Evolutionary conservation across 371 early-diverging fungal species (phyloP).

Genomic region (Blastocladiella emersonii): DNA sequence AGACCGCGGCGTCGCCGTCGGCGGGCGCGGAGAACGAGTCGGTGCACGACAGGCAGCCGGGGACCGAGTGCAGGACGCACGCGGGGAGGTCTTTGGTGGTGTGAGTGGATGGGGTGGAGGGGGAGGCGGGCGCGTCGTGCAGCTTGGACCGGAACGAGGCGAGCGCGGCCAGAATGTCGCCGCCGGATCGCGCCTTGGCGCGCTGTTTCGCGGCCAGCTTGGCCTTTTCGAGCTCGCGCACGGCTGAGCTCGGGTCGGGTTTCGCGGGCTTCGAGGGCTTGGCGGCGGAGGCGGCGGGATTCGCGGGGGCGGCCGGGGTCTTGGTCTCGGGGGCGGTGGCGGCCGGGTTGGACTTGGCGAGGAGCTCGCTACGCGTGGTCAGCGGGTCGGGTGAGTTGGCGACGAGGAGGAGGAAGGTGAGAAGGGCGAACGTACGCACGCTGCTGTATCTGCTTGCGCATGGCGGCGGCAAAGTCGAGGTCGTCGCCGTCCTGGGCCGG

Average conservation of each 20-base stretch:
- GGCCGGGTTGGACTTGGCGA: too few relatives aligned
- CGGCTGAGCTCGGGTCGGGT: neutral
- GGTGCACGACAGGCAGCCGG: conserved; percentile 49
- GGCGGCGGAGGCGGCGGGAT: neutral
- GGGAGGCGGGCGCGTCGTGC: neutral
- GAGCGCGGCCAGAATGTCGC: neutral
- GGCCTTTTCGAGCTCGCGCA: neutral
- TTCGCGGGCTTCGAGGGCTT: too few relatives aligned
- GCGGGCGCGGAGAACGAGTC: conserved; percentile 12
- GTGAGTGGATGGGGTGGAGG: too few relatives aligned
- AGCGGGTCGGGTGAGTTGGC: too few relatives aligned
- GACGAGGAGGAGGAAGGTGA: too few relatives aligned
- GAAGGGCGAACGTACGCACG: too few relatives aligned
- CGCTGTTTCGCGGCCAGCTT: neutral
- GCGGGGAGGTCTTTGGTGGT: conserved; percentile 19
- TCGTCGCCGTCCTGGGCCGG: too few relatives aligned
- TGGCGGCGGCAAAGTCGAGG: too few relatives aligned
- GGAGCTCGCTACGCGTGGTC: too few relatives aligned
- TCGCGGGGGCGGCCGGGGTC: too few relatives aligned
- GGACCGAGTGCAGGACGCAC: conserved; percentile 46
- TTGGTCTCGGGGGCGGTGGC: too few relatives aligned
- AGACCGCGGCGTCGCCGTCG: conserved; percentile 12
- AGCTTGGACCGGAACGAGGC: neutral
- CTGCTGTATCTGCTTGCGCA: too few relatives aligned
- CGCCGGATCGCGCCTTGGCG: neutral